Evolutionary conservation across 2,329 filamentous ascomycete species (phyloP).

Genomic region (Pyricularia sp.): DNA sequence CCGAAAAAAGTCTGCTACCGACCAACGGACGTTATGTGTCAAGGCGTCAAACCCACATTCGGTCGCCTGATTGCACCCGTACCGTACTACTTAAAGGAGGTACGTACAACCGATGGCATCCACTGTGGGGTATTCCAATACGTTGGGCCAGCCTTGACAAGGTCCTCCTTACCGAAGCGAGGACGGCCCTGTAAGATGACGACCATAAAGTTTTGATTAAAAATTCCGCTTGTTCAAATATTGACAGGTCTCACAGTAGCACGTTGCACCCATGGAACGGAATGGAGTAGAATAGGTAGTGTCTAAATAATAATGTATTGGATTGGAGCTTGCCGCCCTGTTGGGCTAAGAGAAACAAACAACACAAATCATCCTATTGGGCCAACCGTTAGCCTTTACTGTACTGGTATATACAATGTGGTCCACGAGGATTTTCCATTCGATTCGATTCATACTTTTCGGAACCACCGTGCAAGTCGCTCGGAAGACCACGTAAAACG

Average conservation of each 20-base stretch:
- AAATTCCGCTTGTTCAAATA: not conserved
- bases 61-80: not conserved
- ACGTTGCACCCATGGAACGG: not conserved
- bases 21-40: too few relatives aligned
- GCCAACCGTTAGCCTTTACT: not conserved
- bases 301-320: not conserved
- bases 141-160: not conserved
- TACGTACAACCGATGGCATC: not conserved
- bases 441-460: not conserved
- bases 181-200: not conserved
- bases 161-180: not conserved
- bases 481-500: not conserved
- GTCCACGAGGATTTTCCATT: not conserved
- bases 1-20: not conserved
- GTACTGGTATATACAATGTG: not conserved
- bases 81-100: too few relatives aligned
- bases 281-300: not conserved
- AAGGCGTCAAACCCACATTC: too few relatives aligned
- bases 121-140: not conserved
- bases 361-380: not conserved
- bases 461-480: not conserved
- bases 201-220: not conserved
- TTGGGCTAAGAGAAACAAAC: not conserved
- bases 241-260: not conserved
- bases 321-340: not conserved